Percentiles rank a stretch among this genome's conserved stretches.
Evolutionary conservation across 2,329 filamentous ascomycete genomes (phyloP).

Genomic region (Stachybotrys chartarum): DNA sequence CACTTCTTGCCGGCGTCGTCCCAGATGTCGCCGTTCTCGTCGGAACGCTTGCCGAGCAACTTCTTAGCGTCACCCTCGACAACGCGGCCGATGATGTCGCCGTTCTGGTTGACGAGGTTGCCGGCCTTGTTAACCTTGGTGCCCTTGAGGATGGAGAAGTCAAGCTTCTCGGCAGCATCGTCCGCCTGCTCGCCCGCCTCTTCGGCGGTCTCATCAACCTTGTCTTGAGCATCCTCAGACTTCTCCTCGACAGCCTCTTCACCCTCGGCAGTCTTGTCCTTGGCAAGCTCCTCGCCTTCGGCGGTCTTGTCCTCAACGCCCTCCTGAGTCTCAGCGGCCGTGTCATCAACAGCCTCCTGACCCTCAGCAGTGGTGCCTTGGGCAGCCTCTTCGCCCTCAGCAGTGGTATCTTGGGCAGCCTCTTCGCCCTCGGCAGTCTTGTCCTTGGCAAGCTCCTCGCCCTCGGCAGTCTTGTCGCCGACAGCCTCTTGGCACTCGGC

Average conservation of each 20-base stretch:
- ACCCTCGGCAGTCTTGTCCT: conserved; percentile 15
- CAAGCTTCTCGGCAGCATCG: conserved; percentile 21
- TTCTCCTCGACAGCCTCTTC: conserved; percentile 28
- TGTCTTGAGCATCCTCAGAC: conserved; percentile 4
- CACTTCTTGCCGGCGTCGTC: conserved; percentile 62
- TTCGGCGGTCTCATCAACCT: conserved; percentile 1
- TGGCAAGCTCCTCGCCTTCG: too few relatives aligned
- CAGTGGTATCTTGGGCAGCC: conserved; percentile 4
- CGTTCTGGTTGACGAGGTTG: conserved; percentile 47
- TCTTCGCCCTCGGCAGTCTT: conserved; percentile 4
- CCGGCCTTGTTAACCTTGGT: conserved; percentile 53
- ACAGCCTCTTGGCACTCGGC: too few relatives aligned
- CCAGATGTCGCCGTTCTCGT: conserved; percentile 64
- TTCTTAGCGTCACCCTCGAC: conserved; percentile 57
- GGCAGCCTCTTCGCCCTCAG: too few relatives aligned
- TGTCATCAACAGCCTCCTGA: too few relatives aligned
- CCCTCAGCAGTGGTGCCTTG: too few relatives aligned
- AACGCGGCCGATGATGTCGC: conserved; percentile 52
- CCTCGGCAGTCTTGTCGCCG: conserved; percentile 6
- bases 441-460: conserved; percentile 1
- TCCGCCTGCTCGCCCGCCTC: too few relatives aligned
- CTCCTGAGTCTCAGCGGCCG: too few relatives aligned
- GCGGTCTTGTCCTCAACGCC: too few relatives aligned
- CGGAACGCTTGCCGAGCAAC: conserved; percentile 55
- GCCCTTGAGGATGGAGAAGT: conserved; percentile 43